Evolutionary conservation across 2,329 filamentous ascomycete genomes (phyloP), one percentile per base, ranked within the genome.

Genomic region (Neopestalotiopsis sp.): DNA sequence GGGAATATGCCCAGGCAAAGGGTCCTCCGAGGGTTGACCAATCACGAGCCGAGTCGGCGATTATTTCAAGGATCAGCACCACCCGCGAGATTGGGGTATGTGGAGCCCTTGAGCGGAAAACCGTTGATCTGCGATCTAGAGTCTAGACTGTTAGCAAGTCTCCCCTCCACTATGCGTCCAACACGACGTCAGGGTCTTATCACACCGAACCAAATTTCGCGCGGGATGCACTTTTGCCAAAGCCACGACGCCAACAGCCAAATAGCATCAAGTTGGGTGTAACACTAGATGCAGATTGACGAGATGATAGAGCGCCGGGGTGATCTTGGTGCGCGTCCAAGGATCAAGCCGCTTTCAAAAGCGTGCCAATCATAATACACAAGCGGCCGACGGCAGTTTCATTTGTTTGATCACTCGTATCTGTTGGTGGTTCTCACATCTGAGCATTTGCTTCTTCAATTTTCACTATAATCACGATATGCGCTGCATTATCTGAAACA

Each of bases 121-220:
- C 61, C 61, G 40, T 64, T 64, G 61, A 64, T 64, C 24, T 49
- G 61, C 61, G 42, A 32, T 64, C 61, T 64, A 45, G 61, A 53
- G 38, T 28, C 24, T 28, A 28, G 24, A 28, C 24, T 28, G 24
- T 28, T 28, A 28, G 24, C 24, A 28, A 28, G 24, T 64, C n/a
- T 38, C 24, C 40, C 40, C 38, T 40, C 61, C 40, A 64, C 61
- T 38, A 53, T n/a, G n/a, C n/a, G n/a, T n/a, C 45, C 45, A 20
- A 13, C 45, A 53, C 61, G 40, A 64, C 61, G 61, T 64, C 61
- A 64, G 20, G 61, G 61, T 64, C 61, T 53, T 64, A 64, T 64
- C 61, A 64, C 28, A 13, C n/a, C 7, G 6, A 40, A 30, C n/a
- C 14, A 62, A 34, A 34, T 42, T 28, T 10, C 30, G 28, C 14